Base-by-base conservation (phyloP, 1,284 basidiomycete species). In the Austroboletus novae-zelandiae region DNA sequence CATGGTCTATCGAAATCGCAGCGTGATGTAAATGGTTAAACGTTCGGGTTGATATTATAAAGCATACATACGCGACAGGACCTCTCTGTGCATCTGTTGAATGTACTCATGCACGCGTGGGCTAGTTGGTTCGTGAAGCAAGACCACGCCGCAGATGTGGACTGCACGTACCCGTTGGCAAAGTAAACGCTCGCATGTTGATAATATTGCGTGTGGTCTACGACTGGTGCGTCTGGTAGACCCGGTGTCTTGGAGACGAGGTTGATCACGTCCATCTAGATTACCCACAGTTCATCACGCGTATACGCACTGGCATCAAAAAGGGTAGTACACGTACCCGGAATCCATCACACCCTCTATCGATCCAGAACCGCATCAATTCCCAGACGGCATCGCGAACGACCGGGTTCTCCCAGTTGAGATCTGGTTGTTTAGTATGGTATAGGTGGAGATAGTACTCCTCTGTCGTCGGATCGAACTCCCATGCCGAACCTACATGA, bases 381-480 rank as follows among this genome's bases (percentile, higher is more conserved):
- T 83, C 78, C 70, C 77, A 80, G 23, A 90, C 78, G 4, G 83
- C 84, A 36, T 78, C 71, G 25, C 83, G 71, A 11, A 87, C 80
- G 34, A 77, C 76, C 1, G 76, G 74, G 61, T 87, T 84, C 40
- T 86, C 81, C 88, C 87, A 91, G 67, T 92, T 90, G 31, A 90
- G 69, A 65, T 91, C 89, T 0, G 89, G 89, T 69, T 91, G 89
- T 56, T 84, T 79, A 11, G 73, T 62, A 56, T 83, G 75, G 66
- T 83, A 91, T 9, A 89, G 62, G 67, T 90, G 87, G 43, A 90
- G 77, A 64, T 89, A 90, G 60, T 84, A 91, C 67, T 89, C 84
- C 53, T 83, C 74, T 0, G 85, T 86, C 23, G 64, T 62, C 54
- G 83, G 80, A 65, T 88, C 84, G 61, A 80, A 88, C 23, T 83